These are phyloP conservation scores for Cavenderia fasciculata DNA, from an alignment of 78 protist genomes.

Conservation along the genomic window DNA sequence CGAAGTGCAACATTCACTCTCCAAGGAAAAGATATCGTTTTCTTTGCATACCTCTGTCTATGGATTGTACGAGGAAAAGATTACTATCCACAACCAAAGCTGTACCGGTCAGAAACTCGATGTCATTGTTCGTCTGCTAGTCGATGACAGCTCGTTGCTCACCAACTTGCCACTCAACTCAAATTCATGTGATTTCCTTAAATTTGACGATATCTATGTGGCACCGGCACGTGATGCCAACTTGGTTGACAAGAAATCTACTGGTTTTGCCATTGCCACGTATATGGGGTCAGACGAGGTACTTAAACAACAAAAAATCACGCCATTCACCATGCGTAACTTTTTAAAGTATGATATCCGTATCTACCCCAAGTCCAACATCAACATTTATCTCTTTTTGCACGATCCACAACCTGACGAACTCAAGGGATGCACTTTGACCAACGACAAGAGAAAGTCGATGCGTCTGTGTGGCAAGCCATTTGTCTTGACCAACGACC, in stretches of 20 bases:
- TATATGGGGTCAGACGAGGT: too few relatives aligned
- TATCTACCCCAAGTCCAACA: constrained; percentile 73
- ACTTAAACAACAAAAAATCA: constrained; percentile 24
- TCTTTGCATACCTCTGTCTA: constrained; percentile 5
- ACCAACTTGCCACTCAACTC: constrained; percentile 60
- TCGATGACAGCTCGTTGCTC: constrained; percentile 61
- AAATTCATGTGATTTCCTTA: constrained; percentile 41
- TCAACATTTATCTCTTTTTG: constrained; percentile 25
- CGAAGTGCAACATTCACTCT: constrained; percentile 30
- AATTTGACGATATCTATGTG: constrained; percentile 61
- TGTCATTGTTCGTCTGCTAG: constrained; percentile 33
- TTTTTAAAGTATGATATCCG: constrained; percentile 49
- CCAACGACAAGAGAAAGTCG: constrained; percentile 23
- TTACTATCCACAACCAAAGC: constrained; percentile 23
- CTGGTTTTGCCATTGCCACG: constrained; percentile 26
- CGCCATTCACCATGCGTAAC: constrained; percentile 49
- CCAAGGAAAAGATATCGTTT: constrained; percentile 46
- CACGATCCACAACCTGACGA: constrained; percentile 58
- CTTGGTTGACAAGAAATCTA: background rate
- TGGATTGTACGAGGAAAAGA: constrained; percentile 66
- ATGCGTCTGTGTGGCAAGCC: constrained; percentile 76
- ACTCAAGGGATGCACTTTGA: background rate
- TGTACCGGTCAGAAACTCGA: constrained; percentile 66
- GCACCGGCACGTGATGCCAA: background rate
- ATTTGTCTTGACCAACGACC: constrained; percentile 35